These are phyloP conservation scores for Epichloe amarillans DNA, from an alignment of 2,329 filamentous ascomycete genomes.

Conservation along the genomic window DNA sequence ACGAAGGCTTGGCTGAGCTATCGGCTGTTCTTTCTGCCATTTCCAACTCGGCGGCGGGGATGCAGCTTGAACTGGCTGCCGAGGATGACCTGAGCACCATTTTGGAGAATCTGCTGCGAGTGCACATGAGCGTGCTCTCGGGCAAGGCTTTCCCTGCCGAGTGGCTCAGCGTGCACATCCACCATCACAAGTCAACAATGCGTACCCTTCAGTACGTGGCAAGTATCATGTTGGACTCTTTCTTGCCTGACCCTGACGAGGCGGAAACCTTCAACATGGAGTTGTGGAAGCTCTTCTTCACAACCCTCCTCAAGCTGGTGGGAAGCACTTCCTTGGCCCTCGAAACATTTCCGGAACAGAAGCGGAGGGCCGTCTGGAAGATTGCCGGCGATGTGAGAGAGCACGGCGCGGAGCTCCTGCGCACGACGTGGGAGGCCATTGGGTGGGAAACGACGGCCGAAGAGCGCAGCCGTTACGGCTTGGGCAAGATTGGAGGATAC, in stretches of 20 bases:
- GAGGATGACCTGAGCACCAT: slow-evolving; percentile 64
- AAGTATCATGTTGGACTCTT: slow-evolving; percentile 65
- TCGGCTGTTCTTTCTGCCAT: slow-evolving; percentile 76
- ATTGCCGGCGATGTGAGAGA: slow-evolving; percentile 94
- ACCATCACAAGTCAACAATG: slow-evolving; percentile 83
- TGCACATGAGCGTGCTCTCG: slow-evolving; percentile 78
- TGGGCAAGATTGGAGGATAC: slow-evolving; percentile 83
- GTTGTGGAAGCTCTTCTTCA: slow-evolving; percentile 88
- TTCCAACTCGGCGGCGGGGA: slow-evolving; percentile 55
- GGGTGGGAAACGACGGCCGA: slow-evolving; percentile 86
- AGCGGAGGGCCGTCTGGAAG: slow-evolving; percentile 93
- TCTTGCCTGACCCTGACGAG: slow-evolving; percentile 80
- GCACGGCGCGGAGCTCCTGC: slow-evolving; percentile 73
- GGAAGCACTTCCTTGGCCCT: slow-evolving; percentile 79
- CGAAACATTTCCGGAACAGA: slow-evolving; percentile 95
- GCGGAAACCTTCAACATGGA: slow-evolving; percentile 87
- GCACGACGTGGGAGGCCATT: slow-evolving; percentile 83
- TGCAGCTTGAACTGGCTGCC: slow-evolving; percentile 60
- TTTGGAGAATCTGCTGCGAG: slow-evolving; percentile 64
- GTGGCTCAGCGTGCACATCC: slow-evolving; percentile 90
- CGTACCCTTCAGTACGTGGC: slow-evolving; percentile 72
- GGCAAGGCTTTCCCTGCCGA: slow-evolving; percentile 79
- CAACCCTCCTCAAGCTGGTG: slow-evolving; percentile 75
- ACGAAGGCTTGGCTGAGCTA: slow-evolving; percentile 80
- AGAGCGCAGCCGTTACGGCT: slow-evolving; percentile 62